These are phyloP conservation scores for Podaxis sp. DNA, from an alignment of 768 basidiomycete genomes.

Conservation along the genomic window DNA sequence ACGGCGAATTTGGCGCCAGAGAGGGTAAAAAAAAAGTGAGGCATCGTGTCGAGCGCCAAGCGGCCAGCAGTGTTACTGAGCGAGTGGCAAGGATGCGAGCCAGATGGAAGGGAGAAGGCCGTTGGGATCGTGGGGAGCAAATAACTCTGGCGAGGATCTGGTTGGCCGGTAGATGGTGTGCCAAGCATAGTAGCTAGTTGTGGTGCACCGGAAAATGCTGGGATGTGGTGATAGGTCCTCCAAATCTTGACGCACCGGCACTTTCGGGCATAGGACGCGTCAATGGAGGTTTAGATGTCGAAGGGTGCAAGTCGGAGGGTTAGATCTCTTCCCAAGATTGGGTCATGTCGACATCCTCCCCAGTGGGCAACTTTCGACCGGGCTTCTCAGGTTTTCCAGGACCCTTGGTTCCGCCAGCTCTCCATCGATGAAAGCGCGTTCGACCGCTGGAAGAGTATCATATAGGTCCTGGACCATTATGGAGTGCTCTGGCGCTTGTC, in stretches of 20 bases:
- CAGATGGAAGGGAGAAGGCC: constrained; percentile 1
- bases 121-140: not conserved
- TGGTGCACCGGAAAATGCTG: constrained; percentile 18
- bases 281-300: constrained; percentile 26
- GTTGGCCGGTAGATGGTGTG: not conserved
- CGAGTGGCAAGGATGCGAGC: constrained; percentile 21
- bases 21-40: constrained; percentile 27
- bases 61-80: constrained; percentile 28
- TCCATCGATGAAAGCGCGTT: constrained; percentile 61
- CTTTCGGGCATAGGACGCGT: constrained; percentile 27
- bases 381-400: constrained; percentile 5
- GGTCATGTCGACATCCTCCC: constrained; percentile 35
- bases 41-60: constrained; percentile 21
- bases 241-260: constrained; percentile 36
- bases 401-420: constrained; percentile 44
- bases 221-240: constrained; percentile 26
- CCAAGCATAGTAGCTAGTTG: not conserved
- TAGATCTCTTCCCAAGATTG: constrained; percentile 68
- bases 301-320: constrained; percentile 26
- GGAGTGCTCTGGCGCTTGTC: constrained; percentile 53
- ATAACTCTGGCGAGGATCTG: constrained; percentile 27
- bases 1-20: constrained; percentile 28
- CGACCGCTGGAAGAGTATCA: constrained; percentile 57
- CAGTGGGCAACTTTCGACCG: not conserved
- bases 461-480: constrained; percentile 74